These are phyloP conservation scores for Raddia distichophylla DNA, from an alignment of 176 grass and related monocot species.

Conservation along the genomic window DNA sequence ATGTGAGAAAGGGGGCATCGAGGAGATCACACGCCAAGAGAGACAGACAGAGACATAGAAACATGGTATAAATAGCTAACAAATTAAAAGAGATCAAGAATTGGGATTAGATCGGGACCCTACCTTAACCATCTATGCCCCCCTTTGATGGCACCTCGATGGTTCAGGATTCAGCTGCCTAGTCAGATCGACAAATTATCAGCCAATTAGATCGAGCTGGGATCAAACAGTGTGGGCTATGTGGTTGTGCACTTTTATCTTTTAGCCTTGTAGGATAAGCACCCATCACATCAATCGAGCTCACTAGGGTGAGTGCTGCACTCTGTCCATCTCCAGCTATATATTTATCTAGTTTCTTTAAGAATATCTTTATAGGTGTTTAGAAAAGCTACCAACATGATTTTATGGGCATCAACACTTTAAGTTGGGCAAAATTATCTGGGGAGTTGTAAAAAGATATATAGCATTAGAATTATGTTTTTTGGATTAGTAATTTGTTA, in stretches of 20 bases:
- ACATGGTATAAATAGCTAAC: too few species aligned
- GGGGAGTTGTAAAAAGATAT: background rate
- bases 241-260: slow-evolving; percentile 2
- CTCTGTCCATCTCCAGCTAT: background rate
- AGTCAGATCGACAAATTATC: background rate
- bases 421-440: too few species aligned
- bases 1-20: too few species aligned
- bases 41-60: too few species aligned
- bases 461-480: background rate
- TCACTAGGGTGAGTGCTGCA: background rate
- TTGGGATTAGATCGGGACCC: background rate
- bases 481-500: too few species aligned
- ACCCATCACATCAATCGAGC: background rate
- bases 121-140: background rate
- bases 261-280: background rate
- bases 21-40: too few species aligned
- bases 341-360: too few species aligned
- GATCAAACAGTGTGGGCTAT: background rate
- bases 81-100: background rate
- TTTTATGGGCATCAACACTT: background rate
- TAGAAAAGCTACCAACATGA: background rate
- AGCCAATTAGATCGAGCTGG: background rate
- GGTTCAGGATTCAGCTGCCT: slow-evolving; percentile 1
- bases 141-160: background rate
- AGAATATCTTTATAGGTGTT: background rate